Evolutionary conservation across 495 filamentous ascomycete genomes (phyloP).

Genomic region (Penicillium herquei): DNA sequence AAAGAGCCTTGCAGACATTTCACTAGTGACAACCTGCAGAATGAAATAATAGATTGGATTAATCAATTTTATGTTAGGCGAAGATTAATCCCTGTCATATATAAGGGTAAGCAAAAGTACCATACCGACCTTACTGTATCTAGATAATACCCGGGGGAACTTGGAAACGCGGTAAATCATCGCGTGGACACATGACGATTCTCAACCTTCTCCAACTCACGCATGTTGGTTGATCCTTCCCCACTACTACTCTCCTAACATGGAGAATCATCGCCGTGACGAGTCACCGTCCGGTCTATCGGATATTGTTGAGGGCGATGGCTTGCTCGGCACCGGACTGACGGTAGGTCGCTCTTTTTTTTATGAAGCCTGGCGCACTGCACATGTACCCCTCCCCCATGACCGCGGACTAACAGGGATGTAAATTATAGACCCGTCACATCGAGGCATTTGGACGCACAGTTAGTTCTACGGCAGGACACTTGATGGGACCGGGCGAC

Average conservation of each 20-base stretch:
- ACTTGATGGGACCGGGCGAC: slow-evolving; percentile 71
- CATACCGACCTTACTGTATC: slow-evolving; percentile 16
- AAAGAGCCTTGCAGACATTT: slow-evolving; percentile 12
- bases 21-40: slow-evolving; percentile 5
- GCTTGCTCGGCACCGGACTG: slow-evolving; percentile 51
- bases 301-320: slow-evolving; percentile 47
- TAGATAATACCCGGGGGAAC: neutral
- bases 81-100: no score
- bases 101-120: slow-evolving; percentile 1
- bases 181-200: slow-evolving; percentile 34
- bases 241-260: slow-evolving; percentile 26
- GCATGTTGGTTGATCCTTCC: slow-evolving; percentile 32
- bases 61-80: no score
- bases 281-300: slow-evolving; percentile 48
- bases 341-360: slow-evolving; percentile 39
- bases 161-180: slow-evolving; percentile 38
- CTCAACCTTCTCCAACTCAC: slow-evolving; percentile 17
- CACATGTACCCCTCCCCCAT: slow-evolving; percentile 2
- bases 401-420: slow-evolving; percentile 2
- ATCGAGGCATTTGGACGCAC: slow-evolving; percentile 93
- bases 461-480: slow-evolving; percentile 89
- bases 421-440: slow-evolving; percentile 65
- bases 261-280: slow-evolving; percentile 48
- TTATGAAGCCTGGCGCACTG: slow-evolving; percentile 3
- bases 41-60: no score